Evolutionary conservation across 371 early-diverging fungal genomes (phyloP).

Genomic region (Apophysomyces trapeziformis): DNA sequence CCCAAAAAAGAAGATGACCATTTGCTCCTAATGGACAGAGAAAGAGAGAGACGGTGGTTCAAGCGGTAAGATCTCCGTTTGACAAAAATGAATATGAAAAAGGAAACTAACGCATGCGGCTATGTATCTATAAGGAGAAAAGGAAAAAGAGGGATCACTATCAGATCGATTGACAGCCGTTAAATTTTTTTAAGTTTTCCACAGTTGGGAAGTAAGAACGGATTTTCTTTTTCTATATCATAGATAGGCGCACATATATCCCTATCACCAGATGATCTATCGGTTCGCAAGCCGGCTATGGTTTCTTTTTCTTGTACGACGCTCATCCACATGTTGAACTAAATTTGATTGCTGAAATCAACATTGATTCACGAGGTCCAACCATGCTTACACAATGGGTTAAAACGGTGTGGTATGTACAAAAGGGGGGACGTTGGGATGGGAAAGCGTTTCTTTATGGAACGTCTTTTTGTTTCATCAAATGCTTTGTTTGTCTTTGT

Average conservation of each 20-base stretch:
- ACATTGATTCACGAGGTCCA: too few species aligned
- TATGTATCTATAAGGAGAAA: not conserved
- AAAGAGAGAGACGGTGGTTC: not conserved
- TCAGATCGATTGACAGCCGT: not conserved
- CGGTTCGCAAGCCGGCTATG: too few species aligned
- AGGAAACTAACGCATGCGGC: not conserved
- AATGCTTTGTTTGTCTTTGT: too few species aligned
- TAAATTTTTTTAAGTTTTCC: not conserved
- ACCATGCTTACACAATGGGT: too few species aligned
- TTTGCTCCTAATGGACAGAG: not conserved
- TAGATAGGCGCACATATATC: not conserved
- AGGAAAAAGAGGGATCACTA: not conserved
- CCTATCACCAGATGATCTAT: too few species aligned
- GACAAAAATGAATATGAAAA: not conserved
- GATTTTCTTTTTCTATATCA: not conserved
- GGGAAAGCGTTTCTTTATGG: too few species aligned
- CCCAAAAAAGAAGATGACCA: not conserved
- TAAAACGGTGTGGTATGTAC: conserved; percentile 36
- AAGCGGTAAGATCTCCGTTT: conserved; percentile 7
- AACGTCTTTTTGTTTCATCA: too few species aligned
- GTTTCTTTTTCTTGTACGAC: too few species aligned
- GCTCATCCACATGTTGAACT: too few species aligned
- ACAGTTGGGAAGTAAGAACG: not conserved
- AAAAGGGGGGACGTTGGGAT: too few species aligned
- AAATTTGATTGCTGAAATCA: too few species aligned